These are phyloP conservation scores for Phialophora macrospora DNA, from an alignment of 2,329 filamentous ascomycete genomes.

Conservation along the genomic window DNA sequence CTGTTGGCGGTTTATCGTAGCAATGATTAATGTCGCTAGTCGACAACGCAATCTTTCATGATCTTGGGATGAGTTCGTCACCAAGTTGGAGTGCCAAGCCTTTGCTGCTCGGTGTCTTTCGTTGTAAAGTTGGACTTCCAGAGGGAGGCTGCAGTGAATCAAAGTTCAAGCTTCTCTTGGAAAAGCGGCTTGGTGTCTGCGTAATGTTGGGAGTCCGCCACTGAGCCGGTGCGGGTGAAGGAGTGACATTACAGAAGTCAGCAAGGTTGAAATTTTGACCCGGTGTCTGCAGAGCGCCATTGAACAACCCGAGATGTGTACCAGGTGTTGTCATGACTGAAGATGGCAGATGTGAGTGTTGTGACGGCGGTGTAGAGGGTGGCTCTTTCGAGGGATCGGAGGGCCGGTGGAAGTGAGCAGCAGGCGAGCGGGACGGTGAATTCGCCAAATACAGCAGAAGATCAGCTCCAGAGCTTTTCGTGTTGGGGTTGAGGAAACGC, in stretches of 20 bases:
- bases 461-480: conserved; percentile 80
- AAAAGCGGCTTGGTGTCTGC: conserved; percentile 75
- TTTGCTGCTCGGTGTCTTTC: conserved; percentile 33
- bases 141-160: conserved; percentile 69
- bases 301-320: conserved; percentile 68
- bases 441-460: conserved; percentile 83
- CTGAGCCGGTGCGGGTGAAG: conserved; percentile 85
- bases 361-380: conserved; percentile 76
- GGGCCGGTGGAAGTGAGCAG: conserved; percentile 57
- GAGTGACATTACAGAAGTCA: conserved; percentile 97
- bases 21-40: conserved; percentile 1
- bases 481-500: conserved; percentile 53
- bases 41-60: conserved; percentile 22
- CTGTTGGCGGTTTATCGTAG: conserved; percentile 28
- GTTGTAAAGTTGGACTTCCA: conserved; percentile 33
- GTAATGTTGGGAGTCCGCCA: conserved; percentile 68
- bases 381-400: conserved; percentile 59
- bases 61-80: conserved; percentile 57
- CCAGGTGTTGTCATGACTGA: conserved; percentile 62
- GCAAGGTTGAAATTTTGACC: conserved; percentile 89
- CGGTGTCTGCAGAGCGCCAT: conserved; percentile 82
- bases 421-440: conserved; percentile 76
- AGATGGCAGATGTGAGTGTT: conserved; percentile 59
- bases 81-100: conserved; percentile 70
- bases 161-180: conserved; percentile 80